Evolutionary conservation across 768 basidiomycete genomes (phyloP).

Genomic region (Rhodotorula babjevae): DNA sequence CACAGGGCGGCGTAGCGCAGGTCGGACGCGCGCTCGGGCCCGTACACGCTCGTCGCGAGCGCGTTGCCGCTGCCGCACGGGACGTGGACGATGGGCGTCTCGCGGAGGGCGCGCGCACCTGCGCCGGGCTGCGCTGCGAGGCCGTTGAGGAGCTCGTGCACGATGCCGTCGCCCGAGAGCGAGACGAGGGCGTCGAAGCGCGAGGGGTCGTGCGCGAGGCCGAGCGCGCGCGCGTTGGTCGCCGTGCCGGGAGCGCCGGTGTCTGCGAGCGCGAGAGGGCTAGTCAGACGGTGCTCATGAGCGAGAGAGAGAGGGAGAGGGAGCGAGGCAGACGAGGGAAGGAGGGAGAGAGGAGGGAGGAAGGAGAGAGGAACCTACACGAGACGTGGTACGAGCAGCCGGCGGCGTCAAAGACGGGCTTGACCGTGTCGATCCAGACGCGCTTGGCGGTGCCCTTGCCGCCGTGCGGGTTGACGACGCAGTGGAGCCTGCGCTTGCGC

Average conservation of each 20-base stretch:
- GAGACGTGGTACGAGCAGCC: conserved; percentile 61
- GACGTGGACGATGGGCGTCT: conserved; percentile 67
- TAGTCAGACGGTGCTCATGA: too few relatives aligned
- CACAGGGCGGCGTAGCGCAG: conserved; percentile 60
- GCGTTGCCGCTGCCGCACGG: conserved; percentile 53
- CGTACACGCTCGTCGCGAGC: conserved; percentile 17
- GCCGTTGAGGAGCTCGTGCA: conserved; percentile 81
- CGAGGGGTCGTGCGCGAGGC: conserved; percentile 55
- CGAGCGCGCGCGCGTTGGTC: conserved; percentile 66
- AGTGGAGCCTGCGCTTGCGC: conserved; percentile 54
- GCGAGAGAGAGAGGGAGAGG: not conserved
- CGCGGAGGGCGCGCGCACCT: conserved; percentile 43
- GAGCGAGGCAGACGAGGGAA: not conserved
- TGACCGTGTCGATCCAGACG: conserved; percentile 58
- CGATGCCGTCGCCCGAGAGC: conserved; percentile 76
- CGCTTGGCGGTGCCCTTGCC: conserved; percentile 69
- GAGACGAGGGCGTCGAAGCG: conserved; percentile 65
- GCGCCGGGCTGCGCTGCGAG: conserved; percentile 61
- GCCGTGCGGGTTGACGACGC: conserved; percentile 73
- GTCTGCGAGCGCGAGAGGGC: not conserved
- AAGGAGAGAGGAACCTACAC: conserved; percentile 51
- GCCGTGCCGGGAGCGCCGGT: conserved; percentile 59
- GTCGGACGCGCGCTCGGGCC: conserved; percentile 10
- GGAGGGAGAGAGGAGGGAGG: not conserved
- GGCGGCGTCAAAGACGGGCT: conserved; percentile 68